Base-by-base conservation (phyloP, 2,329 filamentous ascomycete species). In the Phialemoniopsis sp. region DNA sequence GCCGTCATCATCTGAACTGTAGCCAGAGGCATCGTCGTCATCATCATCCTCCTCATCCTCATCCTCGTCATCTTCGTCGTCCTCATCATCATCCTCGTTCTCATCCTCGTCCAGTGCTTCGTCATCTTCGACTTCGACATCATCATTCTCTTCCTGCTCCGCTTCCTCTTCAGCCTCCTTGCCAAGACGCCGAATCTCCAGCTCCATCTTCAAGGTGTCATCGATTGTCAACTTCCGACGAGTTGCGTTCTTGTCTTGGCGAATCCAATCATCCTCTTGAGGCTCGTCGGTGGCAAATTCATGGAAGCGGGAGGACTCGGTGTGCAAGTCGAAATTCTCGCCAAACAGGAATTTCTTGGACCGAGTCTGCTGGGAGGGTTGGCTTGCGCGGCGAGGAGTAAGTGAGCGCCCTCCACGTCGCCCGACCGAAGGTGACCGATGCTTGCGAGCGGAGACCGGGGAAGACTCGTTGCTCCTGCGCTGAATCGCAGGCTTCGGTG, bases 111-210 rank as follows among this genome's bases (percentile, higher is more conserved):
- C 21, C 6, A 26, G 21, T 18, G 56, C 56, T 4, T 61, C 56
- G 12, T 68, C 65, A 8, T 66, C 65, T 3, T 60, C 58, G 14
- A 56, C 52, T 8, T 60, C 63, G 4, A 64, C 63, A 5, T 76
- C 69, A 8, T 83, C 80, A n/a, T 85, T 80, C 36, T 87, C 82
- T 40, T 88, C 84, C 40, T 85, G 72, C 9, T 84, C 68, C 4
- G 82, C 90, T 62, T 97, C 93, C 53, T 94, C 88, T 56, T 97
- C 93, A 2, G 83, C 93, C 62, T 98, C 91, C 56, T 88, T 84
- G 35, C 82, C 91, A 18, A 97, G 67, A 45, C 86, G 82, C 36
- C 91, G 84, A 46, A 98, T 93, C 21, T 80, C 81, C 46, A 89
- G 89, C 64, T 98, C 93, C 63, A 95, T 94, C 58, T 80, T 76